These are phyloP conservation scores for Serendipita sp. DNA, from an alignment of 768 basidiomycete genomes.

Conservation along the genomic window DNA sequence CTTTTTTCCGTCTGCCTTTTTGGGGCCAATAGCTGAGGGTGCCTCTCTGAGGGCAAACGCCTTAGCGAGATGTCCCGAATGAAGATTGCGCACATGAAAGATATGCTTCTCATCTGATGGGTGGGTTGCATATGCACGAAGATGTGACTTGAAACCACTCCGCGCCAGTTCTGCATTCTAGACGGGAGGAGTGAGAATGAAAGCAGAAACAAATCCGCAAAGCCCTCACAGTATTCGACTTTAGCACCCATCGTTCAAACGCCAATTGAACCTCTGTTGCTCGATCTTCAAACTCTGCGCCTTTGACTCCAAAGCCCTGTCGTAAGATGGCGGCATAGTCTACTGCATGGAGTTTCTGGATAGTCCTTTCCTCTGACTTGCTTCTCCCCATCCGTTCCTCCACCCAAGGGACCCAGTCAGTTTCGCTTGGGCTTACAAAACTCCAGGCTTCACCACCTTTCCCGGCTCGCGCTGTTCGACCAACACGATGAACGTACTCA, in stretches of 20 bases:
- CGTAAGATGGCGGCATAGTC: slow-evolving; percentile 55
- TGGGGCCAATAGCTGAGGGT: slow-evolving; percentile 28
- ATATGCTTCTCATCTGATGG: slow-evolving; percentile 90
- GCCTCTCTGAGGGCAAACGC: slow-evolving; percentile 83
- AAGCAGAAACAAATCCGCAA: slow-evolving; percentile 11
- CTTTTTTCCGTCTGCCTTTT: slow-evolving; percentile 16
- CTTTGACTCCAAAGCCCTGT: slow-evolving; percentile 75
- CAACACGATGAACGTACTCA: slow-evolving; percentile 94
- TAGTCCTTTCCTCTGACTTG: slow-evolving; percentile 21
- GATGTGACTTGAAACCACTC: slow-evolving; percentile 78
- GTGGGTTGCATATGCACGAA: slow-evolving; percentile 95
- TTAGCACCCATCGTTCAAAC: slow-evolving; percentile 87
- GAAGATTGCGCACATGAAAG: slow-evolving; percentile 88
- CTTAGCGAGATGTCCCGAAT: slow-evolving; percentile 88
- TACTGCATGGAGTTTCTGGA: slow-evolving; percentile 39
- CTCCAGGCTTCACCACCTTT: slow-evolving; percentile 94
- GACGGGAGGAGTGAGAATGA: not conserved
- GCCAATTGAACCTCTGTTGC: slow-evolving; percentile 93
- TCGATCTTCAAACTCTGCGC: slow-evolving; percentile 64
- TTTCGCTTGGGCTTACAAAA: slow-evolving; percentile 75
- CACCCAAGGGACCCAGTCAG: slow-evolving; percentile 83
- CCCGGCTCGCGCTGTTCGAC: slow-evolving; percentile 91
- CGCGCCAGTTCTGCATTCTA: slow-evolving; percentile 69
- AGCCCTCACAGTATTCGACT: slow-evolving; percentile 52
- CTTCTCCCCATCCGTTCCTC: slow-evolving; percentile 62